These are phyloP conservation scores for Ophiostoma quercus DNA, from an alignment of 2,329 filamentous ascomycete species.

Conservation along the genomic window DNA sequence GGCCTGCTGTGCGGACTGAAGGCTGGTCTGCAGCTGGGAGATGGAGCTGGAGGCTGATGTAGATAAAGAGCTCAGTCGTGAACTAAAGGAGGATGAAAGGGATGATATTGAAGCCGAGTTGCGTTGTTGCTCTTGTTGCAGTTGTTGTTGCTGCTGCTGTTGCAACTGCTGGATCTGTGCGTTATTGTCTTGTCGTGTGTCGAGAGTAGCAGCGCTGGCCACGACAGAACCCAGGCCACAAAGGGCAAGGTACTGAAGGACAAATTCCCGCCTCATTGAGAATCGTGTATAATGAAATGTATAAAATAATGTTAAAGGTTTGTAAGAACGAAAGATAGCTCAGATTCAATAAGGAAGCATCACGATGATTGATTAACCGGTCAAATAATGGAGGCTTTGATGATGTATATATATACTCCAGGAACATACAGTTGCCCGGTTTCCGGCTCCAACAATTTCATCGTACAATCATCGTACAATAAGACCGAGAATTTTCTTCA, in stretches of 20 bases:
- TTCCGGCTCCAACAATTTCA: background rate
- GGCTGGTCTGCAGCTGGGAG: background rate
- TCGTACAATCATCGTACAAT: background rate
- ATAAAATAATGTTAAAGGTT: background rate
- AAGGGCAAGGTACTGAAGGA: background rate
- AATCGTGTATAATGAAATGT: background rate
- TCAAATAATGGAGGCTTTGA: background rate
- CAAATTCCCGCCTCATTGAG: background rate
- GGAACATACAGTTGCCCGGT: background rate
- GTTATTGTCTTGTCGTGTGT: background rate
- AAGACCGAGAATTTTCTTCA: background rate
- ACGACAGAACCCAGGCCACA: background rate
- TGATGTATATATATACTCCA: background rate
- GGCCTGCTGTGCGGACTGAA: background rate
- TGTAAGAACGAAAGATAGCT: background rate
- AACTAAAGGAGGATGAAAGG: background rate
- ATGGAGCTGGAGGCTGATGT: background rate
- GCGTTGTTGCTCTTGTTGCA: background rate
- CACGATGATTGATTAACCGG: background rate
- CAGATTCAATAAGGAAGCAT: background rate
- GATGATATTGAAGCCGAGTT: background rate
- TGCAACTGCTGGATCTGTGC: background rate
- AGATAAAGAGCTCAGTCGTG: background rate
- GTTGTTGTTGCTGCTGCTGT: background rate
- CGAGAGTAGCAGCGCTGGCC: background rate